Base-by-base conservation (phyloP, 371 early-diverging fungal genomes). In the Rhizopus arrhizus region DNA sequence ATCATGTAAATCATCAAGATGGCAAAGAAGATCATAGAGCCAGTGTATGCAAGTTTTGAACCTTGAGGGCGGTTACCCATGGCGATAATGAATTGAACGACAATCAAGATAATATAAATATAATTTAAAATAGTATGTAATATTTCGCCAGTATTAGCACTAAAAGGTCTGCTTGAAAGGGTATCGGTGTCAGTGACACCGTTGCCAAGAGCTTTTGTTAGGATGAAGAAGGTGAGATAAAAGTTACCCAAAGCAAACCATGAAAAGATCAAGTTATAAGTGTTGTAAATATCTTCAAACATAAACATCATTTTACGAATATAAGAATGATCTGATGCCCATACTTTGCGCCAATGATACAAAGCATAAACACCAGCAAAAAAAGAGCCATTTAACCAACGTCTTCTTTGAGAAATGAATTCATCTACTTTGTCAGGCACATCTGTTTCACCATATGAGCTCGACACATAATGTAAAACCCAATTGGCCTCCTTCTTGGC, bases 1-100 rank as follows among this genome's bases (percentile, higher is more conserved):
- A 85, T 70, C 72, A 85, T 80, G 55, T 86, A 86, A 3, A 72
- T 69, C 86, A 86, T 85, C 22, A 85, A 66, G 10, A 80, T 13
- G 9, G 73, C 82, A 59, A 81, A 84, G 55, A 82, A 82, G 7
- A 80, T 47, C 71, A 82, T 79, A 8, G 75, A 75, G 32, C 63
- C 60, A 7, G 77, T 77, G 35, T 77, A 77, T 7, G 74, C 69
- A 49, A 70, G 68, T 65, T 61, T 82, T 33, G 56, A 71, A 51
- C 91, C 91, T 68, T 91, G 90, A 58, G 93, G 93, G 36, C 91
- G 80, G 63, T 92, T 92, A 61, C 93, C 93, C 68, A 92, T 74
- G 46, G 90, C 80, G 61, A 84, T 77, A 56, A 91, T 83, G 61
- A 92, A 89, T 53, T 84, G 78, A 3, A 81, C 64, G 33, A 87